Percentiles rank a stretch among this genome's conserved stretches.
Conservation (phyloP, 371 early-diverging fungal species). For the Dichotomocladium elegans region DNA sequence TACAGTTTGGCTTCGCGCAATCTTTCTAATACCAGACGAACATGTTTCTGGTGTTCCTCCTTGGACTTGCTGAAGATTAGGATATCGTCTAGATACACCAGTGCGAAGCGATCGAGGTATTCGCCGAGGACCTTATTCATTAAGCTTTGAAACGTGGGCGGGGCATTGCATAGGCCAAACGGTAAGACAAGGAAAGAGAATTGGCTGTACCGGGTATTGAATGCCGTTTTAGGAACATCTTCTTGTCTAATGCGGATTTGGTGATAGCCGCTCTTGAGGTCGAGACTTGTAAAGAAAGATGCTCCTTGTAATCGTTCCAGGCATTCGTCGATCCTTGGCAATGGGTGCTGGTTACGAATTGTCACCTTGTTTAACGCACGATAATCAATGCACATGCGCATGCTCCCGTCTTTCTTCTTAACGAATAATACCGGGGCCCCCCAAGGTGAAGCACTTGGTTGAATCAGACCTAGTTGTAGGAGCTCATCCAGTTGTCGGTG, state of each 20-base stretch:
- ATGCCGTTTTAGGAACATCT: constrained; percentile 17
- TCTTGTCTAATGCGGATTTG: constrained; percentile 3
- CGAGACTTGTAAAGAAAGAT: constrained; percentile 39
- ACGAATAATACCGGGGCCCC: constrained; percentile 15
- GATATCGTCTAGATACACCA: constrained; percentile 58
- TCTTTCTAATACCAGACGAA: constrained; percentile 26
- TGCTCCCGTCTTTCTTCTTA: constrained; percentile 7
- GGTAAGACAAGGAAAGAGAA: constrained; percentile 47
- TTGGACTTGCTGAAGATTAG: constrained; percentile 45
- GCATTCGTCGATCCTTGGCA: constrained; percentile 30
- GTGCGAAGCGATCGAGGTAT: constrained; percentile 37
- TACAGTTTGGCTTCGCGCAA: constrained; percentile 30
- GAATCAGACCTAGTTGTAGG: too few species aligned
- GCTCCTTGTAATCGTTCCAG: constrained; percentile 30
- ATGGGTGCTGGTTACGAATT: not conserved
- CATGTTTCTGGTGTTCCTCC: constrained; percentile 33
- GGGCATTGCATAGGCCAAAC: constrained; percentile 40
- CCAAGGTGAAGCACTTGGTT: constrained; percentile 11
- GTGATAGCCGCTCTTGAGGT: constrained; percentile 29
- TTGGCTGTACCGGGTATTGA: constrained; percentile 34
- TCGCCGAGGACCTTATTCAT: constrained; percentile 48
- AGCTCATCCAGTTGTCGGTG: constrained; percentile 25
- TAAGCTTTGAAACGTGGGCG: constrained; percentile 37
- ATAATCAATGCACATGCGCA: constrained; percentile 47
- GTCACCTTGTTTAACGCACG: constrained; percentile 20